Conservation (phyloP, 306 rosid genomes). For the Pachyrhizus erosus region DNA sequence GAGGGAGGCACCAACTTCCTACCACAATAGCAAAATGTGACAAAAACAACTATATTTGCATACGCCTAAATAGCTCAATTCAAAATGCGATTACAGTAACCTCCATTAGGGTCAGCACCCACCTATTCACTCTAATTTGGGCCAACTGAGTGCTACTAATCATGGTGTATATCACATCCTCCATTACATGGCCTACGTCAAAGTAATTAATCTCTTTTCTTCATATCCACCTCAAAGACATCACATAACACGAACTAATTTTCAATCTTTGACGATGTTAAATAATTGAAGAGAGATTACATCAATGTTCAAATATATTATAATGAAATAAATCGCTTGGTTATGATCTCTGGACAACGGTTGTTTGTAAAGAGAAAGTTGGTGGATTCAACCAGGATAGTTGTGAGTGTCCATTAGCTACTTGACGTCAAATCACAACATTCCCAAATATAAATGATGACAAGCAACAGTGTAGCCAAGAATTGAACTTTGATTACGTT, state of each 20-base stretch:
- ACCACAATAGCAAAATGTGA: slow-evolving; percentile 37
- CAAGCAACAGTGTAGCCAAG: not conserved
- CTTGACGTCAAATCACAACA: slow-evolving; percentile 51
- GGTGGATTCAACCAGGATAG: slow-evolving; percentile 43
- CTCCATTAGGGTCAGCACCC: slow-evolving; percentile 45
- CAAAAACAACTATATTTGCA: slow-evolving; percentile 29
- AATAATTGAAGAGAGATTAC: slow-evolving; percentile 18
- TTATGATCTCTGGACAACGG: slow-evolving; percentile 1
- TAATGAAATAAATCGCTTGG: slow-evolving; percentile 20
- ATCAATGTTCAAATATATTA: not conserved
- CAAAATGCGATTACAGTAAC: slow-evolving; percentile 40
- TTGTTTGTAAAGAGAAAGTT: not conserved
- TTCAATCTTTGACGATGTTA: slow-evolving; percentile 5
- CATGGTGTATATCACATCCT: slow-evolving; percentile 8
- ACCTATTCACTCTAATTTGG: not conserved
- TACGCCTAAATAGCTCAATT: slow-evolving; percentile 43
- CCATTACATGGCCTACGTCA: not conserved
- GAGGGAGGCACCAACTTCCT: slow-evolving; percentile 37
- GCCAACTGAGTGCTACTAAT: slow-evolving; percentile 9
- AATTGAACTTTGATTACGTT: not conserved
- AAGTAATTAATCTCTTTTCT: not conserved
- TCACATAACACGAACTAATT: slow-evolving; percentile 2
- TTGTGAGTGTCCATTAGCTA: slow-evolving; percentile 30
- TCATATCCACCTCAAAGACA: not conserved
- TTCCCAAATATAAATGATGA: slow-evolving; percentile 44